These are phyloP conservation scores for Pythium periplocum DNA, from an alignment of 352 stramenopile species.

Conservation along the genomic window DNA sequence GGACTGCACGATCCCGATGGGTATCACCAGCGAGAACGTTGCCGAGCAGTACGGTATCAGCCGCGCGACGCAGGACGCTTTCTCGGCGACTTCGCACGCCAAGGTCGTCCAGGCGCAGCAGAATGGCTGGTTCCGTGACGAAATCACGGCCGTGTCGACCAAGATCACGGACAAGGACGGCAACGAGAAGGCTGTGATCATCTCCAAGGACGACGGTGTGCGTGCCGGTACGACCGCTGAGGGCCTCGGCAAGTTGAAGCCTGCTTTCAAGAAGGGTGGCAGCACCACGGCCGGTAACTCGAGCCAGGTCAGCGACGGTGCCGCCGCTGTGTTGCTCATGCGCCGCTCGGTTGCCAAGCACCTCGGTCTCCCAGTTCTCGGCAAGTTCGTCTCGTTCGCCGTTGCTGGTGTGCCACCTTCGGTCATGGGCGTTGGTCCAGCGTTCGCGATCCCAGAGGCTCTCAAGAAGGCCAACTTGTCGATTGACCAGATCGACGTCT, in stretches of 20 bases:
- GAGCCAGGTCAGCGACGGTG: conserved; percentile 87
- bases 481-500: conserved; percentile 84
- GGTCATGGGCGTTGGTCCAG: conserved; percentile 86
- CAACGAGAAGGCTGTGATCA: conserved; percentile 69
- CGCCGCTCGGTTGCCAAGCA: conserved; percentile 71
- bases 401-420: conserved; percentile 79
- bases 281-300: conserved; percentile 81
- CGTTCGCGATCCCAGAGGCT: conserved; percentile 71
- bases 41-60: conserved; percentile 73
- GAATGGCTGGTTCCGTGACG: conserved; percentile 82
- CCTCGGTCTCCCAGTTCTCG: conserved; percentile 77
- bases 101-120: conserved; percentile 68
- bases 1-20: conserved; percentile 84
- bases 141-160: conserved; percentile 85
- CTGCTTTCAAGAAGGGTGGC: conserved; percentile 78
- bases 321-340: conserved; percentile 85
- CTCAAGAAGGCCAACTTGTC: conserved; percentile 63
- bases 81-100: conserved; percentile 70
- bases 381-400: conserved; percentile 81
- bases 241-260: conserved; percentile 64
- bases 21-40: conserved; percentile 85
- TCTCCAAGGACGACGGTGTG: conserved; percentile 71
- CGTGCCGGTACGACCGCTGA: conserved; percentile 58
- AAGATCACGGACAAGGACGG: conserved; percentile 73
- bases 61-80: conserved; percentile 68